Conservation (phyloP, 192 early-diverging fungal genomes). For the Entomortierella lignicola region DNA sequence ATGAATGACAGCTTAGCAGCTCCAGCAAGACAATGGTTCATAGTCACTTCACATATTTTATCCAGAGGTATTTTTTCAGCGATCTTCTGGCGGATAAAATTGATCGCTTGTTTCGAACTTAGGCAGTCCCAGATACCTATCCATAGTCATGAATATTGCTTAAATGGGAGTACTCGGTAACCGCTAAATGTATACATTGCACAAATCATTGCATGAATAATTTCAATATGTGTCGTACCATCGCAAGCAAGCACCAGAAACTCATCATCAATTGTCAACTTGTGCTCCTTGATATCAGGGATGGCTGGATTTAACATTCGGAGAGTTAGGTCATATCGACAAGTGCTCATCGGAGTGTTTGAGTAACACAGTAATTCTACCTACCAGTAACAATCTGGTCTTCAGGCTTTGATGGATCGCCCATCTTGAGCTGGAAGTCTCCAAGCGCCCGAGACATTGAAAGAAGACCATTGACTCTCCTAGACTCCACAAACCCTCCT, state of each 20-base stretch:
- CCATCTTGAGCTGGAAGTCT: conserved; percentile 98
- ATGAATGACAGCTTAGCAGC: conserved; percentile 90
- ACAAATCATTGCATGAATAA: background rate
- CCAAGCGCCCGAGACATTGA: conserved; percentile 97
- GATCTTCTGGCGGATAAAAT: conserved; percentile 78
- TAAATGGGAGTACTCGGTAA: background rate
- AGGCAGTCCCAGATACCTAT: conserved; percentile 98
- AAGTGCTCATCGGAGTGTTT: background rate
- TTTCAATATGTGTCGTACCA: conserved; percentile 60
- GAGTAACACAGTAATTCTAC: background rate
- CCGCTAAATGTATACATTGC: background rate
- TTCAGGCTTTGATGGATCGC: conserved; percentile 77
- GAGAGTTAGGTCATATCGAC: background rate
- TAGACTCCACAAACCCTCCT: conserved; percentile 98
- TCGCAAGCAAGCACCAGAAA: conserved; percentile 98
- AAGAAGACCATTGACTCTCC: conserved; percentile 97
- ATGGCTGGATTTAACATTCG: conserved; percentile 59
- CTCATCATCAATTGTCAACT: conserved; percentile 78
- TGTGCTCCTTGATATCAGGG: conserved; percentile 84
- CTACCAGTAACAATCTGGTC: conserved; percentile 92
- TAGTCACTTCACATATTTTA: conserved; percentile 85
- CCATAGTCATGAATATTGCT: no score
- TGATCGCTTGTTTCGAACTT: conserved; percentile 87
- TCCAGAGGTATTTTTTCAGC: conserved; percentile 39
- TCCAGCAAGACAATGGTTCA: conserved; percentile 91